Evolutionary conservation across 2,329 filamentous ascomycete species (phyloP), one percentile per base, ranked within the genome.

Genomic region (Pleoardoris graminearum): DNA sequence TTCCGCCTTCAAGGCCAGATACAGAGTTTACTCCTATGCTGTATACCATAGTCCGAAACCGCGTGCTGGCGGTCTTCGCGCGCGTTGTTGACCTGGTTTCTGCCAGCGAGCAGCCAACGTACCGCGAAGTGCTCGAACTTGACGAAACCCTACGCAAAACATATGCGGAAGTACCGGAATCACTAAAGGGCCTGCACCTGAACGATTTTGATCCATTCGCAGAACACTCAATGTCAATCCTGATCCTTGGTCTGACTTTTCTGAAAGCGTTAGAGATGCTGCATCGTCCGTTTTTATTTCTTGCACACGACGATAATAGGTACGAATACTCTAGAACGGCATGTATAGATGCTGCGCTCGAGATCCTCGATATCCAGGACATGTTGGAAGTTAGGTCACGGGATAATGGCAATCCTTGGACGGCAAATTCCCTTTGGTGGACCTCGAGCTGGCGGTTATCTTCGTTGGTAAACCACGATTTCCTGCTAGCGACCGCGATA

Each of bases 401-500:
- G 37, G 73, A 73, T 0, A 75, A 73, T 0, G 75, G 76, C 0
- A 69, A 68, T 5, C 53, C 62, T 7, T 66, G 57, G 60, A 48
- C 49, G 8, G 35, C 37, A 12, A 58, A 56, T 22, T 66, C 61
- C n/a, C 70, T 70, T 1, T 57, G 80, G 7, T 67, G 69, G 45
- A 68, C 71, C 4, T 66, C 78, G 32, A 71, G 69, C 35, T 80
- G 76, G 76, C 76, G 77, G 38, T 53, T 79, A 14, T 73, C 73
- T 10, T 76, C 76, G 3, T 57, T 79, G 3, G 69, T 76, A 44
- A 72, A 71, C 2, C 75, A 79, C 50, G 77, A 79, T 53, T 80
- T 80, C 41, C 64, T 81, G 7, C 69, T 80, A 2, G 79, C 78
- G 1, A 76, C 76, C 37, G 79, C 78, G 52, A 71, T 81, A 17